Evolutionary conservation across 179 eudicot genomes (phyloP).

Genomic region (Monotropa hypopitys): DNA sequence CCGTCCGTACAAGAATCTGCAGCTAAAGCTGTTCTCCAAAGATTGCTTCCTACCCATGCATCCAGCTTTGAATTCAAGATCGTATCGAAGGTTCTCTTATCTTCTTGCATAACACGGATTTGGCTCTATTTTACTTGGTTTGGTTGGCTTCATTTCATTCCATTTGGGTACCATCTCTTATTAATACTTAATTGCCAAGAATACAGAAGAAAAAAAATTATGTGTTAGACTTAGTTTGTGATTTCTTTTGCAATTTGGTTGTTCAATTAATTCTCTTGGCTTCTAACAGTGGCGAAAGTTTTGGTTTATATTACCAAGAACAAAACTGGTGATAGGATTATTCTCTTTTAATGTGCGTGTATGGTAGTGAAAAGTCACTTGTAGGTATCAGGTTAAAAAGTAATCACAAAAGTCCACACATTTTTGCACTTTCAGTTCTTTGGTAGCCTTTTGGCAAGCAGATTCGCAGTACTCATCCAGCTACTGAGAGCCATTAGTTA

Average conservation of each 20-base stretch:
- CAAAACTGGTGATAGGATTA: background rate
- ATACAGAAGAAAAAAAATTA: background rate
- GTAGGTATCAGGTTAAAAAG: background rate
- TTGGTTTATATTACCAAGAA: background rate
- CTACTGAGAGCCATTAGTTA: background rate
- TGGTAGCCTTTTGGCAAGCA: background rate
- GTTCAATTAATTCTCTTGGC: background rate
- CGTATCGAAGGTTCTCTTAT: constrained; percentile 39
- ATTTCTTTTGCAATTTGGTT: background rate
- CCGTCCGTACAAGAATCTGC: constrained; percentile 54
- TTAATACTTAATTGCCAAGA: background rate
- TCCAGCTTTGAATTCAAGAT: constrained; percentile 60
- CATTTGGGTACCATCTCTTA: background rate
- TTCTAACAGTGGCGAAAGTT: background rate
- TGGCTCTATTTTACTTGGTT: background rate
- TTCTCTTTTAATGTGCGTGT: background rate
- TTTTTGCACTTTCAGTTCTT: background rate
- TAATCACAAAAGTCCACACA: background rate
- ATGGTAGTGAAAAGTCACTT: background rate
- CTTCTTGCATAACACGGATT: background rate
- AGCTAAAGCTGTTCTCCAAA: constrained; percentile 52
- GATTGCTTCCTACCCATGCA: constrained; percentile 63
- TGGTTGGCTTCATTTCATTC: background rate
- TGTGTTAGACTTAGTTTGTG: background rate
- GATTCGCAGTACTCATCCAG: background rate